These are phyloP conservation scores for Eucalyptus coolabah DNA, from an alignment of 345 rosid species.

Conservation along the genomic window DNA sequence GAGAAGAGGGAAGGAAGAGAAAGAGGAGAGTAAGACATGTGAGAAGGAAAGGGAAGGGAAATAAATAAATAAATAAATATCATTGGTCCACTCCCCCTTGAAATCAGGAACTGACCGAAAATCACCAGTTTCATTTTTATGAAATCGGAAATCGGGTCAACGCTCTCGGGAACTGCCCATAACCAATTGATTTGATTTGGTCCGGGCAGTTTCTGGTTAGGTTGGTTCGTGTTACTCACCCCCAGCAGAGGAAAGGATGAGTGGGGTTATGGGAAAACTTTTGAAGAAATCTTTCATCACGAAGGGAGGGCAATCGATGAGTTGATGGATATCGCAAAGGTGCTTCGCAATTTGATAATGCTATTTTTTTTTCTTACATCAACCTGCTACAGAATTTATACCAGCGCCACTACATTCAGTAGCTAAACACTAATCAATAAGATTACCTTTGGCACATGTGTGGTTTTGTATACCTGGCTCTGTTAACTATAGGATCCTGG, in stretches of 20 bases:
- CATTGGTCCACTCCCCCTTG: background rate
- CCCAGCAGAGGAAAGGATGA: conserved; percentile 52
- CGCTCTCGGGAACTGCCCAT: rapidly evolving
- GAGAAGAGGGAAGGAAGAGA: no score
- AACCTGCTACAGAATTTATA: background rate
- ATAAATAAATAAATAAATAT: no score
- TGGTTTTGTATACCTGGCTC: background rate
- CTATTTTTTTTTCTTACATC: background rate
- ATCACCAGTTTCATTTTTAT: background rate
- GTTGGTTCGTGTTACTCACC: background rate
- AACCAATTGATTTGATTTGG: no score
- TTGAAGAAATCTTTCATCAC: conserved; percentile 49
- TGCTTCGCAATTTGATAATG: background rate
- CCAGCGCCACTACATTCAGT: background rate
- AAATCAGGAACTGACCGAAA: rapidly evolving
- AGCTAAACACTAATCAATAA: background rate
- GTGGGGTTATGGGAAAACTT: conserved; percentile 33
- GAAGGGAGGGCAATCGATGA: conserved; percentile 72
- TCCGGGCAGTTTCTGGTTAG: background rate
- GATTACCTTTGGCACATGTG: background rate
- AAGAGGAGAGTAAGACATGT: background rate
- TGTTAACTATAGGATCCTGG: background rate
- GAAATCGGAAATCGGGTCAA: rapidly evolving
- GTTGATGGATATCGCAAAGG: conserved; percentile 72
- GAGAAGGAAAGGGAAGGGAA: background rate